Conservation (phyloP, 495 filamentous ascomycete species). For the Chlorociboria aeruginascens region DNA sequence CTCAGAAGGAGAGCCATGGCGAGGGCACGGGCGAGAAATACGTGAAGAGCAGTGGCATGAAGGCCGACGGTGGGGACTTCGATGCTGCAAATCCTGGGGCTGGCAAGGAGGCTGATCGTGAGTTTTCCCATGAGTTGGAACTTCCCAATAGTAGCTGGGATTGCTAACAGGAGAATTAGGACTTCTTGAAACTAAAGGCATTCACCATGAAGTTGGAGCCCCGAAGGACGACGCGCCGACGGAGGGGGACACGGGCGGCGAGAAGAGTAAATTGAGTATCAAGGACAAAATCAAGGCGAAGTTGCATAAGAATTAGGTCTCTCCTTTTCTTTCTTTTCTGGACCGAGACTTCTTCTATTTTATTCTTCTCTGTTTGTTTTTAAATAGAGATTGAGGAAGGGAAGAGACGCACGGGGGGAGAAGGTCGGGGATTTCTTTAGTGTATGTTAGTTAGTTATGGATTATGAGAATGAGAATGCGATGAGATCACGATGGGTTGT, state of each 20-base stretch:
- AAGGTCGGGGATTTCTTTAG: too few species aligned
- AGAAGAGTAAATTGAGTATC: conserved; percentile 24
- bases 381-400: too few species aligned
- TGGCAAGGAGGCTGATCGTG: conserved; percentile 53
- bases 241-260: neutral
- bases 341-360: too few species aligned
- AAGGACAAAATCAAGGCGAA: conserved; percentile 36
- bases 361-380: too few species aligned
- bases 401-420: too few species aligned
- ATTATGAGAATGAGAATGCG: too few species aligned
- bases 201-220: neutral
- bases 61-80: conserved; percentile 44
- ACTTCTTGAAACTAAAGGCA: conserved; percentile 7
- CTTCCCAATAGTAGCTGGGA: too few species aligned
- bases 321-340: too few species aligned
- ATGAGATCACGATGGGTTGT: too few species aligned
- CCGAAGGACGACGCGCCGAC: neutral
- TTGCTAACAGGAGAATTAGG: neutral
- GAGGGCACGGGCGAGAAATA: conserved; percentile 41
- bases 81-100: conserved; percentile 50
- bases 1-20: conserved; percentile 26
- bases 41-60: conserved; percentile 39
- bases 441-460: too few species aligned
- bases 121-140: too few species aligned
- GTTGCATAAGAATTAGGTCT: conserved; percentile 23